Evolutionary conservation across 805 yeast species (phyloP).

Genomic region (Candida ponderosae): DNA sequence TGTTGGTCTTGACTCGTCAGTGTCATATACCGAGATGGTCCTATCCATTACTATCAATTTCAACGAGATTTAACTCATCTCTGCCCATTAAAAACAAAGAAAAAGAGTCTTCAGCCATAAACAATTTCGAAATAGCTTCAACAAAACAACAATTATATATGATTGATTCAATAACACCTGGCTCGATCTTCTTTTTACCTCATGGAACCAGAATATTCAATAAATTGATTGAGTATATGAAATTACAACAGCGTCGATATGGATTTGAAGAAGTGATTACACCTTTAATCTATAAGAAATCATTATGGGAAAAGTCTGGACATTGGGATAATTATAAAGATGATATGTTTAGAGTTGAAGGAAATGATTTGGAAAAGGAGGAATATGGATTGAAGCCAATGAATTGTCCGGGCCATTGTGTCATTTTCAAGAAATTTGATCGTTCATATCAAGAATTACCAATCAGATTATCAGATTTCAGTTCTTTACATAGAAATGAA

Average conservation of each 20-base stretch:
- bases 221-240: constrained; percentile 74
- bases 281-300: constrained; percentile 77
- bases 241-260: constrained; percentile 66
- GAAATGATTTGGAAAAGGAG: constrained; percentile 35
- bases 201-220: constrained; percentile 87
- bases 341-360: constrained; percentile 87
- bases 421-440: constrained; percentile 67
- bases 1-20: too few species aligned
- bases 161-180: constrained; percentile 81
- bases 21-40: too few species aligned
- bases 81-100: too few species aligned
- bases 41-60: too few species aligned
- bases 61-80: too few species aligned
- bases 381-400: constrained; percentile 85
- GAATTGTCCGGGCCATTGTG: constrained; percentile 95
- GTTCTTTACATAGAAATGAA: constrained; percentile 90
- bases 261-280: constrained; percentile 92
- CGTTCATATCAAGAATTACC: constrained; percentile 86
- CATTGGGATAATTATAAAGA: constrained; percentile 94
- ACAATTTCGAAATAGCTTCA: constrained; percentile 17
- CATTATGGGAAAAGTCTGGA: constrained; percentile 85
- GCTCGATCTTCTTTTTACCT: constrained; percentile 86
- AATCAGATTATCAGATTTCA: constrained; percentile 77
- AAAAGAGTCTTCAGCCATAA: constrained; percentile 10
- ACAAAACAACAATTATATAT: constrained; percentile 65